phyloP scores from a whole-genome alignment of 805 yeast species.

The Metschnikowia kunwiensis region DNA sequence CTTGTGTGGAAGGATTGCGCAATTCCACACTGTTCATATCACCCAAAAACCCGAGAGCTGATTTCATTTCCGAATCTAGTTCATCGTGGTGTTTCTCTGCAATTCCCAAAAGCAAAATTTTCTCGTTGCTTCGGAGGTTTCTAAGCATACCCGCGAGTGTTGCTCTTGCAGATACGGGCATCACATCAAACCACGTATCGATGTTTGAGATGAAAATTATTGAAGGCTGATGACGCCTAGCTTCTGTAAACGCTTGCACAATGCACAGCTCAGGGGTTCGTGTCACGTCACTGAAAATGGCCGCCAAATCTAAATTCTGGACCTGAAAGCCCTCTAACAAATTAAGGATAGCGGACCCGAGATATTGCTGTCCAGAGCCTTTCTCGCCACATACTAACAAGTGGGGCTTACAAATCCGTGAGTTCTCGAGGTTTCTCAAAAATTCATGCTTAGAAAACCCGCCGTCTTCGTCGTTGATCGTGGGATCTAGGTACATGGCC shows the following conservation, averaged over 20 bases:
- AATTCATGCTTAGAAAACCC: constrained; percentile 71
- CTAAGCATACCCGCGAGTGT: constrained; percentile 69
- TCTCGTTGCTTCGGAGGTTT: constrained; percentile 67
- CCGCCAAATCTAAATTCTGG: constrained; percentile 79
- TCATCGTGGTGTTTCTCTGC: constrained; percentile 48
- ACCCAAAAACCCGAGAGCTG: constrained; percentile 56
- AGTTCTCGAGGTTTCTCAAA: constrained; percentile 43
- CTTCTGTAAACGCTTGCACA: constrained; percentile 82
- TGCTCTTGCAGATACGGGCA: constrained; percentile 66
- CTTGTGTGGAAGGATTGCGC: constrained; percentile 40
- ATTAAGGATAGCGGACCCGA: constrained; percentile 78
- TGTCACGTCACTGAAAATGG: constrained; percentile 72
- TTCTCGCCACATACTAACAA: constrained; percentile 65
- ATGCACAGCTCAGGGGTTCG: constrained; percentile 79
- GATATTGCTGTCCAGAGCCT: constrained; percentile 86
- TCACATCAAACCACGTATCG: constrained; percentile 69
- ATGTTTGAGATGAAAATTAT: constrained; percentile 80
- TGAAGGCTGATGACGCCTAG: constrained; percentile 85
- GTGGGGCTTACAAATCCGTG: constrained; percentile 81
- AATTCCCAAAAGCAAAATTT: constrained; percentile 69
- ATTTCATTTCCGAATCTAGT: constrained; percentile 45
- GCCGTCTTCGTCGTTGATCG: constrained; percentile 54
- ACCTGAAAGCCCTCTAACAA: constrained; percentile 85
- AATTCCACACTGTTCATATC: constrained; percentile 46
- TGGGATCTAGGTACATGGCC: constrained; percentile 59